Percentiles rank a stretch among this genome's conserved stretches.
Conservation (phyloP, 2,329 filamentous ascomycete genomes). For the Colletotrichum gigasporum region DNA sequence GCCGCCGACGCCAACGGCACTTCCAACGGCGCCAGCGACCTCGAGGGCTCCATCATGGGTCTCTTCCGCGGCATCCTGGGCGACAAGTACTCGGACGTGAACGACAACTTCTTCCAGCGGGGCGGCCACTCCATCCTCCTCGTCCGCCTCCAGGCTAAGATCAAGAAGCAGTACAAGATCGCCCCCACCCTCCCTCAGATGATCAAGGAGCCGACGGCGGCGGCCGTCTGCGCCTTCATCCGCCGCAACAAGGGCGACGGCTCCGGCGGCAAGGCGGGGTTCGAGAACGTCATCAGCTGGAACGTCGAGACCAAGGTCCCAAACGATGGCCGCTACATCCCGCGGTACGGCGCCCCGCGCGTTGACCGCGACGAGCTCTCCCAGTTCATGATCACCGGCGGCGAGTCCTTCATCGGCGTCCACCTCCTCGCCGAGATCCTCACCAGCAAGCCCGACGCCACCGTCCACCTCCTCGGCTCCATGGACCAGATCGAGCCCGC, state of each 20-base stretch:
- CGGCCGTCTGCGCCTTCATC: slow-evolving; percentile 35
- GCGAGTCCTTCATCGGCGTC: too few relatives aligned
- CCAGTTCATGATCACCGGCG: slow-evolving; percentile 30
- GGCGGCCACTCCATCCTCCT: slow-evolving; percentile 43
- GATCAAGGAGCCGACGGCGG: slow-evolving; percentile 37
- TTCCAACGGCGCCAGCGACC: too few relatives aligned
- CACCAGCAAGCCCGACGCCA: too few relatives aligned
- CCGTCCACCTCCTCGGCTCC: too few relatives aligned
- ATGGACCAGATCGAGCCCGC: slow-evolving; percentile 25
- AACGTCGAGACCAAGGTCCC: slow-evolving; percentile 36
- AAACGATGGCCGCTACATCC: slow-evolving; percentile 37
- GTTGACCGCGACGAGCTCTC: slow-evolving; percentile 32
- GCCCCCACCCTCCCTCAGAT: slow-evolving; percentile 36
- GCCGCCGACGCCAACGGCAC: too few relatives aligned
- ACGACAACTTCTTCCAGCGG: too few relatives aligned
- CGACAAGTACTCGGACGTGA: too few relatives aligned
- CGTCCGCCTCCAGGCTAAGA: slow-evolving; percentile 36
- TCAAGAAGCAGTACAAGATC: slow-evolving; percentile 38
- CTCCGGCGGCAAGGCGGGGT: slow-evolving; percentile 29
- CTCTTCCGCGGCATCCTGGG: too few relatives aligned
- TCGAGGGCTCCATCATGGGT: too few relatives aligned
- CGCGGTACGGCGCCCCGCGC: slow-evolving; percentile 32
- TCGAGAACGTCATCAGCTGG: slow-evolving; percentile 36
- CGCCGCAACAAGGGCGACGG: slow-evolving; percentile 33
- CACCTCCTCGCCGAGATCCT: too few relatives aligned